phyloP scores from a whole-genome alignment of 495 filamentous ascomycete species.

The Paragyromitra xinjiangensis region DNA sequence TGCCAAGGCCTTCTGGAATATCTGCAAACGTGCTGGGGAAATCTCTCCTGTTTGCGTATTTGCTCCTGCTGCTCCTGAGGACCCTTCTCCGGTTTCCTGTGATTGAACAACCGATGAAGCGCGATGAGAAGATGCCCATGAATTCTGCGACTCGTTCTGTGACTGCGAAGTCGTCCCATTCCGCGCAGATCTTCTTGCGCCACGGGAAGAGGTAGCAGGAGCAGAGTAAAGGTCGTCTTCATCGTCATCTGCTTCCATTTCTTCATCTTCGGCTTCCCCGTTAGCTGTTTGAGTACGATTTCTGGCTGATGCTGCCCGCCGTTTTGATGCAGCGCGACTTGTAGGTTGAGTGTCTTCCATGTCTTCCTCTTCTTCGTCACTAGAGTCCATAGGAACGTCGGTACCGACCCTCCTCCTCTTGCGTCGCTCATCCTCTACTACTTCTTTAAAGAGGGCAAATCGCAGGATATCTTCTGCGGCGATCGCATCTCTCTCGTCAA shows the following conservation, averaged over 20 bases:
- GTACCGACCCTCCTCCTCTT: constrained; percentile 68
- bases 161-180: constrained; percentile 28
- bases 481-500: constrained; percentile 89
- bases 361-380: constrained; percentile 61
- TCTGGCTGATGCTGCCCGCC: constrained; percentile 44
- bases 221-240: constrained; percentile 54
- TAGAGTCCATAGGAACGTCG: constrained; percentile 61
- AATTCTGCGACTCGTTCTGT: constrained; percentile 52
- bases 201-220: constrained; percentile 33
- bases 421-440: constrained; percentile 84
- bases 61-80: constrained; percentile 16
- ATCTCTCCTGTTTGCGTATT: constrained; percentile 60
- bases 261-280: constrained; percentile 48
- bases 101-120: constrained; percentile 49
- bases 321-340: constrained; percentile 36
- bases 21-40: constrained; percentile 68
- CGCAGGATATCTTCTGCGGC: constrained; percentile 89
- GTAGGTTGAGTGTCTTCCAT: constrained; percentile 53
- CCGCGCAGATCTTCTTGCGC: constrained; percentile 36
- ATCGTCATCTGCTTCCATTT: constrained; percentile 45
- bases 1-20: constrained; percentile 83
- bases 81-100: constrained; percentile 48
- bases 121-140: constrained; percentile 54
- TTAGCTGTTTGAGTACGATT: constrained; percentile 23
- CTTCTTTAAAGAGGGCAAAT: constrained; percentile 98